A percentile compares a stretch with the other conserved stretches of the same genome.
These are phyloP conservation scores for Clitopilus passeckerianus DNA, from an alignment of 768 basidiomycete species.

Conservation along the genomic window DNA sequence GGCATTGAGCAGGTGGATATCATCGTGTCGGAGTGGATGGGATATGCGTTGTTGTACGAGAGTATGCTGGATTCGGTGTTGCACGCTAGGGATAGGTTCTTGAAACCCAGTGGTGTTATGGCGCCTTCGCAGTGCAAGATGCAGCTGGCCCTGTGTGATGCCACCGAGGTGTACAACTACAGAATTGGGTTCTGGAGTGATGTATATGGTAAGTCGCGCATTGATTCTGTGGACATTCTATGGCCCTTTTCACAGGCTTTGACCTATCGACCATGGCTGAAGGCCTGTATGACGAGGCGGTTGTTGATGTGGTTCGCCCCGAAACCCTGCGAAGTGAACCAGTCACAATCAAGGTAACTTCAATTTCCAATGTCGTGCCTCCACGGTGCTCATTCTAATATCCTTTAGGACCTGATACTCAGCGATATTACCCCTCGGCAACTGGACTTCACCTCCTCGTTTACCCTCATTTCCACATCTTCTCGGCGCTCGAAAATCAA, in stretches of 20 bases:
- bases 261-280: constrained; percentile 81
- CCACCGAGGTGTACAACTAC: constrained; percentile 70
- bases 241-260: constrained; percentile 53
- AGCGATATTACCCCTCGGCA: constrained; percentile 58
- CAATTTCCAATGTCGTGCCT: not conserved
- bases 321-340: constrained; percentile 63
- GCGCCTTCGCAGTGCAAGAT: constrained; percentile 88
- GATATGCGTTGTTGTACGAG: constrained; percentile 87
- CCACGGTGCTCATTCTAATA: not conserved
- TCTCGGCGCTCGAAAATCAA: constrained; percentile 61
- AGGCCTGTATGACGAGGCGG: constrained; percentile 72
- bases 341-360: constrained; percentile 59
- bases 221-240: not conserved
- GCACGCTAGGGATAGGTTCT: constrained; percentile 80
- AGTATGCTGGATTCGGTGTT: constrained; percentile 97
- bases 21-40: constrained; percentile 99
- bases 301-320: constrained; percentile 73
- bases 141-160: constrained; percentile 80
- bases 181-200: constrained; percentile 86
- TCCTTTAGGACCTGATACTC: constrained; percentile 71
- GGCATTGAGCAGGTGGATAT: constrained; percentile 79
- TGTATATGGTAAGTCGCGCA: constrained; percentile 65
- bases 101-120: constrained; percentile 76
- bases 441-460: constrained; percentile 76
- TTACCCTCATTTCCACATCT: constrained; percentile 65